phyloP scores from a whole-genome alignment of 495 filamentous ascomycete genomes.

The Penicillium lividum region DNA sequence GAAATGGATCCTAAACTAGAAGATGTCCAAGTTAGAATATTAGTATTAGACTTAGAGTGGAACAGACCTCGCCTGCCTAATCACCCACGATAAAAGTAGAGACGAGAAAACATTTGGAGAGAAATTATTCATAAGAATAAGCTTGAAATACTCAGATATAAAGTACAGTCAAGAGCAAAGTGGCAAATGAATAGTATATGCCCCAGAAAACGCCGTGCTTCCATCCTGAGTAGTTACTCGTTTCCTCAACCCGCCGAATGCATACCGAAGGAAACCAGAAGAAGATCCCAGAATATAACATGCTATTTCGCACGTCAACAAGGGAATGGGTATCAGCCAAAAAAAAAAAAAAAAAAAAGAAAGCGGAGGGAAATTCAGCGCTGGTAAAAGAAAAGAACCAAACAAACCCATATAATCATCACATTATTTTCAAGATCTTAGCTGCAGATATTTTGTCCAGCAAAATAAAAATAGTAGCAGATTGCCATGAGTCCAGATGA shows the following conservation, averaged over 20 bases:
- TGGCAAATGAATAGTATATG: constrained; percentile 18
- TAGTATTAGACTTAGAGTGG: no score
- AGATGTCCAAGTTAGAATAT: no score
- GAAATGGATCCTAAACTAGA: no score
- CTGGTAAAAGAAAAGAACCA: not conserved
- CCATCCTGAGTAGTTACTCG: not conserved
- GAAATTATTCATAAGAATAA: not conserved
- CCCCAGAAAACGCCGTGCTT: constrained; percentile 10
- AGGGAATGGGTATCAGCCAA: constrained; percentile 1
- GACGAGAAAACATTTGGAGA: not conserved
- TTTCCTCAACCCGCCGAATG: constrained; percentile 3
- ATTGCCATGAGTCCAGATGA: not conserved
- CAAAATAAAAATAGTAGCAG: not conserved
- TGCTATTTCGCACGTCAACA: not conserved
- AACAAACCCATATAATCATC: not conserved
- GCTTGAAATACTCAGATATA: not conserved
- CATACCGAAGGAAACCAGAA: not conserved
- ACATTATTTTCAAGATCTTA: not conserved
- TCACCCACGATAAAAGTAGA: not conserved
- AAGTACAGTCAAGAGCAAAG: not conserved
- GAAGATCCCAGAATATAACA: constrained; percentile 2
- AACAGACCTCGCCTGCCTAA: no score
- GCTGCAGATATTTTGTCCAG: not conserved
- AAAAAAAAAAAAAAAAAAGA: not conserved
- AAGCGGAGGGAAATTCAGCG: not conserved